Conservation (phyloP, 2,329 filamentous ascomycete species). For the Trichoderma hamatum region DNA sequence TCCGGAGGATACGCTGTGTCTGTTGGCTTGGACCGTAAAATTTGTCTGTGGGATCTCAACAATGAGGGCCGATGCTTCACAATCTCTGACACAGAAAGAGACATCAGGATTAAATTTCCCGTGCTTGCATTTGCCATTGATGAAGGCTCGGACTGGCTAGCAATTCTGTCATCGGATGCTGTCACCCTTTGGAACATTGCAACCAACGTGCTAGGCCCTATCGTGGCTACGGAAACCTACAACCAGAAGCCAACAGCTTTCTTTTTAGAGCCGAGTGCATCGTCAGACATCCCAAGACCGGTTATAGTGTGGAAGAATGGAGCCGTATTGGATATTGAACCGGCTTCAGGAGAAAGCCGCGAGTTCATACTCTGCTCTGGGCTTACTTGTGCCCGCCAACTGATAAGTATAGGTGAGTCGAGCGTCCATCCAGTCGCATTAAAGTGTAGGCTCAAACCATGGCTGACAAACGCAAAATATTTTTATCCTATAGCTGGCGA, state of each 20-base stretch:
- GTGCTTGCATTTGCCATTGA: conserved; percentile 67
- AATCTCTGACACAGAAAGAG: conserved; percentile 45
- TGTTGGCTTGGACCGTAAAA: conserved; percentile 69
- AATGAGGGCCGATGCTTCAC: conserved; percentile 48
- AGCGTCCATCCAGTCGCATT: neutral
- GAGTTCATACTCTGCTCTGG: conserved; percentile 56
- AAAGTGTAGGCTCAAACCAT: neutral
- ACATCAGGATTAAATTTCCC: conserved; percentile 55
- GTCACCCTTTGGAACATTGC: conserved; percentile 67
- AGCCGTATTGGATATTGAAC: conserved; percentile 28
- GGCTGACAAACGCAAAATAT: neutral
- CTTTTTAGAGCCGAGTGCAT: conserved; percentile 58
- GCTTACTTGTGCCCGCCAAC: conserved; percentile 49
- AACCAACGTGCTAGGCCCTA: conserved; percentile 59
- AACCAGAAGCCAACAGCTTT: conserved; percentile 64
- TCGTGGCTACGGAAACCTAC: conserved; percentile 52
- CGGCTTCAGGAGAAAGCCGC: conserved; percentile 30
- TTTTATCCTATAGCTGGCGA: conserved; percentile 23
- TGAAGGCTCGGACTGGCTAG: conserved; percentile 65
- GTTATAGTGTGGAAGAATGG: conserved; percentile 68
- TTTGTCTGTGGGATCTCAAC: conserved; percentile 68
- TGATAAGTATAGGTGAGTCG: conserved; percentile 49
- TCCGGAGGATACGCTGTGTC: conserved; percentile 68
- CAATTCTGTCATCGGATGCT: conserved; percentile 62
- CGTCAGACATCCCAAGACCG: conserved; percentile 49